Conservation (phyloP, 192 early-diverging fungal genomes). For the Linnemannia exigua region DNA sequence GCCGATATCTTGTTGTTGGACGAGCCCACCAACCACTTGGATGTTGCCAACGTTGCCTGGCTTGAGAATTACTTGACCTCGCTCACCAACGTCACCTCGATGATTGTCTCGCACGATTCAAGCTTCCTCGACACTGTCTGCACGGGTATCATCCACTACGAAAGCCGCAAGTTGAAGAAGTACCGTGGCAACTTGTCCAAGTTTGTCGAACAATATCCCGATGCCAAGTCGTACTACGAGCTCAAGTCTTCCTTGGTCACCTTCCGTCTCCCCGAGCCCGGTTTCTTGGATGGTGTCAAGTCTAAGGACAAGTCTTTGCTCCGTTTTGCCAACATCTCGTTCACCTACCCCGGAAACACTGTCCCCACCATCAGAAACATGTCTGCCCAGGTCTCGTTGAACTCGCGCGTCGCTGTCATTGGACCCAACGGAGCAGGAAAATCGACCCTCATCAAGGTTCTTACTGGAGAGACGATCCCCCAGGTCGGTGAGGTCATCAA, state of each 20-base stretch:
- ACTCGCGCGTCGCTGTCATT: conserved; percentile 84
- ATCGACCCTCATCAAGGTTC: conserved; percentile 71
- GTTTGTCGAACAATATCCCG: conserved; percentile 82
- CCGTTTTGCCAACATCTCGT: conserved; percentile 75
- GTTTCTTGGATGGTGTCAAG: conserved; percentile 80
- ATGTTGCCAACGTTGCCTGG: conserved; percentile 72
- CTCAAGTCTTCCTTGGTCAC: conserved; percentile 72
- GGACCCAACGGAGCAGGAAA: conserved; percentile 67
- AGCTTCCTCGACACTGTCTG: conserved; percentile 86
- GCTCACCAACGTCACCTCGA: conserved; percentile 81
- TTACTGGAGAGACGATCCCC: conserved; percentile 84
- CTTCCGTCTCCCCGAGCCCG: conserved; percentile 81
- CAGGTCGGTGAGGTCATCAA: conserved; percentile 81
- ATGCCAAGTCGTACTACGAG: conserved; percentile 85
- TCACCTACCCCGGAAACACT: conserved; percentile 77
- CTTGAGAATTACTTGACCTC: conserved; percentile 79
- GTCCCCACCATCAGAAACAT: conserved; percentile 73
- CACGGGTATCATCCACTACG: conserved; percentile 90
- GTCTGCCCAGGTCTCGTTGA: conserved; percentile 75
- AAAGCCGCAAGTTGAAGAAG: conserved; percentile 81
- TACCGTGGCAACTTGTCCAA: conserved; percentile 84
- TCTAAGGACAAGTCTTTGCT: conserved; percentile 80
- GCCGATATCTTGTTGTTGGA: conserved; percentile 89
- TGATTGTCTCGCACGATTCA: conserved; percentile 92
- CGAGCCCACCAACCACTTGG: conserved; percentile 90